These are phyloP conservation scores for Monilinia fructicola DNA, from an alignment of 2,329 filamentous ascomycete genomes.

Conservation along the genomic window DNA sequence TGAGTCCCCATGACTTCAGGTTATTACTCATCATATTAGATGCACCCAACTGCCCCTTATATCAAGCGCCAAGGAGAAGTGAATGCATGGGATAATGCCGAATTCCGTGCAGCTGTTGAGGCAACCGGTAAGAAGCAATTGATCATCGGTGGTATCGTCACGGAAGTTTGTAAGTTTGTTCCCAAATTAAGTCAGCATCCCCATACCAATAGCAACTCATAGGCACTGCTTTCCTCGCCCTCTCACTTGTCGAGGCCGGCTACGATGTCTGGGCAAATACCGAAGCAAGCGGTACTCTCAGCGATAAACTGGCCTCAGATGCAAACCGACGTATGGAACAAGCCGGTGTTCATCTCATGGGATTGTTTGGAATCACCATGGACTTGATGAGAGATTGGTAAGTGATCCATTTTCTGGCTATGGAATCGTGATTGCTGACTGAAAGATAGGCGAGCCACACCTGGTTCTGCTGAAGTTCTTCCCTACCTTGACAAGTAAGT, in stretches of 20 bases:
- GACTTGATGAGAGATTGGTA: conserved; percentile 39
- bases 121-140: conserved; percentile 67
- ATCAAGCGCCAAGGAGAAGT: conserved; percentile 70
- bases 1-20: conserved; percentile 24
- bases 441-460: conserved; percentile 36
- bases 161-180: conserved; percentile 58
- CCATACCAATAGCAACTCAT: not conserved
- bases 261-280: conserved; percentile 74
- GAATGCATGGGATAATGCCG: conserved; percentile 72
- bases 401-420: not conserved
- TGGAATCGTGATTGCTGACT: conserved; percentile 13
- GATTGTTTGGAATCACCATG: conserved; percentile 38
- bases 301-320: conserved; percentile 58
- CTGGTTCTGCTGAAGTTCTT: conserved; percentile 56
- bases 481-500: conserved; percentile 59
- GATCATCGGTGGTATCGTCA: conserved; percentile 70
- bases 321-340: conserved; percentile 66
- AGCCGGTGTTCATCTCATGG: conserved; percentile 59
- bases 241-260: conserved; percentile 68
- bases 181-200: not conserved
- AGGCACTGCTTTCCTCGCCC: conserved; percentile 68
- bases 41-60: conserved; percentile 66
- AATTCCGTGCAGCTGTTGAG: conserved; percentile 63
- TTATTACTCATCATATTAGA: conserved; percentile 22
- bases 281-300: conserved; percentile 68